Percentiles rank a stretch among this genome's conserved stretches.
Conservation (phyloP, 1,284 basidiomycete species). For the Phenoliferia sp. region DNA sequence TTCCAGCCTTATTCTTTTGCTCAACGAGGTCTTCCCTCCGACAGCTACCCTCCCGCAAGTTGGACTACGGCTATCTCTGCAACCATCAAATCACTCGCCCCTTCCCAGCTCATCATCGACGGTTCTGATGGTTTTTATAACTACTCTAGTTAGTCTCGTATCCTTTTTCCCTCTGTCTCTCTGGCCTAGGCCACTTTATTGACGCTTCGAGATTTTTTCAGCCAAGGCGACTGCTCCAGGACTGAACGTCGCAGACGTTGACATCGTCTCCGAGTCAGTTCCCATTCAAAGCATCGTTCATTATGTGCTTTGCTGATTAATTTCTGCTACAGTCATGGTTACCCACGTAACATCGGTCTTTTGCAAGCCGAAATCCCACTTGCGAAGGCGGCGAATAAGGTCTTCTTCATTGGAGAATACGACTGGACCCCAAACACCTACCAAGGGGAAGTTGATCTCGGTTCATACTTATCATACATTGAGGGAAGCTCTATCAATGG, state of each 20-base stretch:
- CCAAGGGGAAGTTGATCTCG: slow-evolving; percentile 9
- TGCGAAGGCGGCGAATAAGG: slow-evolving; percentile 3
- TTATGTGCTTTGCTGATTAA: too few relatives aligned
- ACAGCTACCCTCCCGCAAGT: slow-evolving; percentile 11
- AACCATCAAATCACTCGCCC: slow-evolving; percentile 13
- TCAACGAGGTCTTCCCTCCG: not conserved
- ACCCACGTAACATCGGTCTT: slow-evolving; percentile 24
- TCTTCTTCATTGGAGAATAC: slow-evolving; percentile 20
- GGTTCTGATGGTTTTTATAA: slow-evolving; percentile 24
- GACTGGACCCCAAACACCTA: slow-evolving; percentile 23
- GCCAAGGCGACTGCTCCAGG: slow-evolving; percentile 10
- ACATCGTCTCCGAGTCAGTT: slow-evolving; percentile 11
- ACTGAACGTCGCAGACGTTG: slow-evolving; percentile 10
- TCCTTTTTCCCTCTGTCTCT: not conserved
- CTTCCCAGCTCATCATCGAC: slow-evolving; percentile 30
- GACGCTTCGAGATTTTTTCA: not conserved
- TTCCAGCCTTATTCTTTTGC: not conserved
- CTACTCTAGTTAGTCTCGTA: too few relatives aligned
- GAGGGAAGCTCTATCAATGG: not conserved
- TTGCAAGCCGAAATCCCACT: slow-evolving; percentile 11
- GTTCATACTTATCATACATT: slow-evolving; percentile 11
- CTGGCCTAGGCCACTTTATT: too few relatives aligned
- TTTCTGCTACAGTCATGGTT: too few relatives aligned
- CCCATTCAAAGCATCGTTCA: too few relatives aligned
- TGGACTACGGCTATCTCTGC: not conserved